Conservation (phyloP, 2,329 filamentous ascomycete species). For the Scedosporium boydii region DNA sequence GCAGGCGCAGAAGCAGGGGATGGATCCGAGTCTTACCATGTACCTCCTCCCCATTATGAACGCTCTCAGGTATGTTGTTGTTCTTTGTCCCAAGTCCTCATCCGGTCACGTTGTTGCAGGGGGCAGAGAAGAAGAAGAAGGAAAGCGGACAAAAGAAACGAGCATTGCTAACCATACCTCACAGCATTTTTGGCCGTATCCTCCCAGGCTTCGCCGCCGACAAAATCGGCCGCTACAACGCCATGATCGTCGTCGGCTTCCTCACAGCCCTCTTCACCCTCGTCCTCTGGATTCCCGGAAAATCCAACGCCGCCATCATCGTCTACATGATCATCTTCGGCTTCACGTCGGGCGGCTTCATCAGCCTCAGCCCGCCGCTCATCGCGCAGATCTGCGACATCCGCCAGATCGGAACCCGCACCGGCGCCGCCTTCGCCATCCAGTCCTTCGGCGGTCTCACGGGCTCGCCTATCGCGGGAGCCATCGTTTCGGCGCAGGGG, state of each 20-base stretch:
- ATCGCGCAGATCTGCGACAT: conserved; percentile 64
- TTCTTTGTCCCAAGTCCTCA: background rate
- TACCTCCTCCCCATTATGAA: conserved; percentile 50
- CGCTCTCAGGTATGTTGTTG: conserved; percentile 30
- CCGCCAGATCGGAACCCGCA: conserved; percentile 58
- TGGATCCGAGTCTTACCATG: conserved; percentile 28
- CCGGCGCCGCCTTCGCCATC: conserved; percentile 53
- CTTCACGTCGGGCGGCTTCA: conserved; percentile 58
- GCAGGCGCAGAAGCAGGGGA: conserved; percentile 34
- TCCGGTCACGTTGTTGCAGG: no score
- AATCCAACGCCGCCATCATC: conserved; percentile 46
- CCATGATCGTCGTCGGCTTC: conserved; percentile 41
- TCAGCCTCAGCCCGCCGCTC: conserved; percentile 52
- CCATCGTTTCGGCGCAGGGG: conserved; percentile 40
- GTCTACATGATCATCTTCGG: conserved; percentile 60
- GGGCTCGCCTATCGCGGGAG: conserved; percentile 59
- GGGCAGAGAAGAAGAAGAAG: no score
- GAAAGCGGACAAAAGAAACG: background rate
- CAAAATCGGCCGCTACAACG: conserved; percentile 33
- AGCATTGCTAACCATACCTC: background rate
- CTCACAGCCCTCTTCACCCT: conserved; percentile 36
- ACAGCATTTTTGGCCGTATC: conserved; percentile 41
- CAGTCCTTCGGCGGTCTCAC: conserved; percentile 56
- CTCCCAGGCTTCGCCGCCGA: conserved; percentile 38
- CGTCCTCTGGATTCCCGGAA: conserved; percentile 38